These are phyloP conservation scores for Metschnikowia noctiluminum DNA, from an alignment of 805 yeast species.

Conservation along the genomic window DNA sequence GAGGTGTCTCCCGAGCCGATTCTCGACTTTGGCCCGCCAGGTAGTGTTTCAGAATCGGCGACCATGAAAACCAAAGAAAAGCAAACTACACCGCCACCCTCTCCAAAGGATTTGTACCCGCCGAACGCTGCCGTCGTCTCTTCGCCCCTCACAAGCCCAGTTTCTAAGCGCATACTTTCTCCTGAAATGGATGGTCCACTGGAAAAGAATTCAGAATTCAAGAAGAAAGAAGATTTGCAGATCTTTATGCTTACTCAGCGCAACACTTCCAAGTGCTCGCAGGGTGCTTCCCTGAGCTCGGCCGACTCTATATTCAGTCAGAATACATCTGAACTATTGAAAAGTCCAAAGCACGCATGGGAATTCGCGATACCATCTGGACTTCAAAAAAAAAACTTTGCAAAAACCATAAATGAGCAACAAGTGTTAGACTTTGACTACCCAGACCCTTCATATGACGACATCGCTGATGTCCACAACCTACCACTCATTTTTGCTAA, in stretches of 20 bases:
- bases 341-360: constrained; percentile 13
- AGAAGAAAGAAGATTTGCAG: constrained; percentile 7
- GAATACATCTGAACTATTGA: constrained; percentile 7
- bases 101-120: neutral
- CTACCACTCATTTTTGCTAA: constrained; percentile 67
- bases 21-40: too few species aligned
- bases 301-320: constrained; percentile 8
- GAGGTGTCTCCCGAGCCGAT: neutral
- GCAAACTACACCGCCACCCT: neutral
- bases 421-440: constrained; percentile 54
- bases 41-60: neutral
- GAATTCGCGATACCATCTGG: constrained; percentile 22
- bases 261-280: neutral
- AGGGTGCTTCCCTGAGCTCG: neutral
- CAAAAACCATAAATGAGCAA: constrained; percentile 34
- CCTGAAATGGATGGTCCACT: neutral
- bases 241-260: constrained; percentile 14
- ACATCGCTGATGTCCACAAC: constrained; percentile 48
- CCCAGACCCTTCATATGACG: constrained; percentile 61
- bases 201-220: neutral
- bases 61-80: neutral
- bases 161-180: neutral
- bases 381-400: constrained; percentile 16
- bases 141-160: constrained; percentile 1
- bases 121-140: neutral